phyloP scores from a whole-genome alignment of 352 stramenopile genomes.

The Lagenidium giganteum region DNA sequence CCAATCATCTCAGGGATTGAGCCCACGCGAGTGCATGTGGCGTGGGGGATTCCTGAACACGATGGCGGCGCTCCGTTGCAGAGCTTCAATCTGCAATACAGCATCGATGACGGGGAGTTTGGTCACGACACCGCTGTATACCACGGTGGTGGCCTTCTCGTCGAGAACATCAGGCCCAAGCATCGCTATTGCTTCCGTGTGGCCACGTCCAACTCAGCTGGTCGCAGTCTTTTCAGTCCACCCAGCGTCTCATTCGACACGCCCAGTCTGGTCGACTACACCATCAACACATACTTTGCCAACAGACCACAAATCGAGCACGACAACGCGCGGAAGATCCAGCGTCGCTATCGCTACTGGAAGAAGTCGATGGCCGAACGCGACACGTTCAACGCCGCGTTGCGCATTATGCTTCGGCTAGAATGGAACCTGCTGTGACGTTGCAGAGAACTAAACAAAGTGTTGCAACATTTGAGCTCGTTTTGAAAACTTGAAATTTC shows the following conservation, averaged over 20 bases:
- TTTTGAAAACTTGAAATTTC: too few species aligned
- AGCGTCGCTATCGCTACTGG: slow-evolving; percentile 13
- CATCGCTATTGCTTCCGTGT: slow-evolving; percentile 52
- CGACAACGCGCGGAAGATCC: slow-evolving; percentile 34
- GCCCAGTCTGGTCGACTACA: slow-evolving; percentile 68
- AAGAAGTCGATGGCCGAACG: slow-evolving; percentile 2
- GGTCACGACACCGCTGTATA: slow-evolving; percentile 43
- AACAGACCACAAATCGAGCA: slow-evolving; percentile 44
- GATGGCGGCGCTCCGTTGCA: slow-evolving; percentile 45
- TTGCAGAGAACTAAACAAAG: too few species aligned
- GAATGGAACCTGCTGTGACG: slow-evolving; percentile 12
- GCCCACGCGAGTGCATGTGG: slow-evolving; percentile 34
- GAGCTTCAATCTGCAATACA: slow-evolving; percentile 54
- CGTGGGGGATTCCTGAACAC: slow-evolving; percentile 33
- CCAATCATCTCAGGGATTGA: slow-evolving; percentile 30
- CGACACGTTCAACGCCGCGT: slow-evolving; percentile 1
- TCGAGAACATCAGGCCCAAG: slow-evolving; percentile 50
- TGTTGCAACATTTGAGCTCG: too few species aligned
- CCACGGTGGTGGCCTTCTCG: slow-evolving; percentile 20
- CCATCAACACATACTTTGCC: slow-evolving; percentile 51
- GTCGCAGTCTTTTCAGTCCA: slow-evolving; percentile 28
- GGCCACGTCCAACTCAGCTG: slow-evolving; percentile 36
- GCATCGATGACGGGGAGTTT: slow-evolving; percentile 19
- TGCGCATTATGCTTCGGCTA: not conserved
- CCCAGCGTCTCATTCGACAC: slow-evolving; percentile 28